Base-by-base conservation (phyloP, 306 rosid genomes). In the Prinsepia uniflora region DNA sequence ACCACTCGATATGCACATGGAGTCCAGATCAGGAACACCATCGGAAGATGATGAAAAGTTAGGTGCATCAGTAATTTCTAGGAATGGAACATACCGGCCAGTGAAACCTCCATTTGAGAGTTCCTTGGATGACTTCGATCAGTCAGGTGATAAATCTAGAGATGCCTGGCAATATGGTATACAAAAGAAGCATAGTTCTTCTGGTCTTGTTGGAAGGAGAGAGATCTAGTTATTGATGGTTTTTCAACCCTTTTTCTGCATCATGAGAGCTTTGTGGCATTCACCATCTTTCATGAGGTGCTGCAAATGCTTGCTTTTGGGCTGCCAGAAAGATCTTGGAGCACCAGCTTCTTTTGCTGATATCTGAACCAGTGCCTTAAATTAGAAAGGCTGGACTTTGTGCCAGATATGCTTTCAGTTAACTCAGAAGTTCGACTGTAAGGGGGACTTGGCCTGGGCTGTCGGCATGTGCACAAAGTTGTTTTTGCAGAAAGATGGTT, bases 21-120 rank as follows among this genome's bases (percentile, higher is more conserved):
- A 90, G 18, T 79, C 97, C 55, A 86, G 95, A 83, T 81, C 83
- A 46, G 94, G 89, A 75, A 84, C 89, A 67, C 90, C 84, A 18
- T 78, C 92, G 36, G 98, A 90, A 79, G 98, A 90, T 54, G 98
- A 90, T 14, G 97, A 94, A 55, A 90, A 84, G 81, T 76, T 76
- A 10, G 79, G 80, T 66, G 78, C 85, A 57, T 70, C 65, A 9
- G 58, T 75, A 40, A 68, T 72, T 63, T 76, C 80, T 61, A 82
- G 95, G 80, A 94, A 90, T 71, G 96, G 98, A 70, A 87, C 54
- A 73, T 92, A 81, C 76, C 90, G 91, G 44, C 75, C 85, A 24
- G 73, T 81, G 41, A 79, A 82, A 56, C 78, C 84, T 69, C 79
- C 79, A 8, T 65, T 72, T 76, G 97, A 90, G 68, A 90, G 87